Conservation (phyloP, 1,284 basidiomycete species). For the Xanthoconium separans region DNA sequence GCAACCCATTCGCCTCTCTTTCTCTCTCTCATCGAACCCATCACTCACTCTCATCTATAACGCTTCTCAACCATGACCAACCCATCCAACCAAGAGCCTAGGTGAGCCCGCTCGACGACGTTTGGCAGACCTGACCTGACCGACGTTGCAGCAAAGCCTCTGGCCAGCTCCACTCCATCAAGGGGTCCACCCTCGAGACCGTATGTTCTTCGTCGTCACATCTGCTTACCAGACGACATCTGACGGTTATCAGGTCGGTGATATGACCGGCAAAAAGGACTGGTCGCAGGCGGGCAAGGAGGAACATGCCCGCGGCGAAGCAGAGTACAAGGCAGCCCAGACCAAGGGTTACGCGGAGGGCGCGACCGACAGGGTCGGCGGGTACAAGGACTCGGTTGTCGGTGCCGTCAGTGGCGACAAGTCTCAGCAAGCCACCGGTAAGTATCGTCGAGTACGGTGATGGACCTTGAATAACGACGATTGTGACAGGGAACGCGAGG, state of each 20-base stretch:
- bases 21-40: not conserved
- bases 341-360: constrained; percentile 60
- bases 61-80: constrained; percentile 17
- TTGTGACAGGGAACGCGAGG: constrained; percentile 45
- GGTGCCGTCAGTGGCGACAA: constrained; percentile 68
- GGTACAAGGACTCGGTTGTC: constrained; percentile 67
- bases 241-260: constrained; percentile 40
- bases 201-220: constrained; percentile 22
- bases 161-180: constrained; percentile 61
- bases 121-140: constrained; percentile 5
- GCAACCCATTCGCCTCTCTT: constrained; percentile 2
- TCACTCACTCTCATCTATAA: not conserved
- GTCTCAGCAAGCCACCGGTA: constrained; percentile 55
- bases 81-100: constrained; percentile 25
- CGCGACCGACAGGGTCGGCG: constrained; percentile 52
- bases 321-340: constrained; percentile 55
- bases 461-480: not conserved
- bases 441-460: constrained; percentile 12
- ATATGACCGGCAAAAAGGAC: constrained; percentile 43
- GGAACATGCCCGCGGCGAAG: constrained; percentile 66
- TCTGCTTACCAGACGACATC: too few relatives aligned
- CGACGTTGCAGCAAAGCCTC: constrained; percentile 48
- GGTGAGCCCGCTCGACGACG: constrained; percentile 17
- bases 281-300: constrained; percentile 61
- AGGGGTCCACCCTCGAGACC: constrained; percentile 62